A percentile compares a stretch with the other conserved stretches of the same genome.
Evolutionary conservation across 2,329 filamentous ascomycete genomes (phyloP).

Genomic region (Ceratocystis variospora): DNA sequence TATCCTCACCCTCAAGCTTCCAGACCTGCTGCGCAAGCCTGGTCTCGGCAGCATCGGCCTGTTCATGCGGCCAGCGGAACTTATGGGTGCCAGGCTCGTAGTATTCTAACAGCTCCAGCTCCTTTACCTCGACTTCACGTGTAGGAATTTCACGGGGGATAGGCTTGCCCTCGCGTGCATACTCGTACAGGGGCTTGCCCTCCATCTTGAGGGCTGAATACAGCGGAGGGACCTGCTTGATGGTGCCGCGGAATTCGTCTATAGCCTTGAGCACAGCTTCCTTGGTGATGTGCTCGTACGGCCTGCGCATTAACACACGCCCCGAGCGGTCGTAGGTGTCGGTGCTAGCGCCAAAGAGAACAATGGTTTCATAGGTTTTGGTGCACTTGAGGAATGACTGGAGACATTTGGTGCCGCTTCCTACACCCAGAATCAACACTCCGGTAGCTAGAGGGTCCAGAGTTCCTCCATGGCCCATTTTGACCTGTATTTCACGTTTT

Average conservation of each 20-base stretch:
- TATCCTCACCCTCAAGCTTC: slow-evolving; percentile 44
- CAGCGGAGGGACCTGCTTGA: slow-evolving; percentile 79
- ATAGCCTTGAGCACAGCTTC: slow-evolving; percentile 66
- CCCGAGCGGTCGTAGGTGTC: slow-evolving; percentile 84
- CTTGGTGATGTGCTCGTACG: slow-evolving; percentile 69
- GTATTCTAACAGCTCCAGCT: slow-evolving; percentile 74
- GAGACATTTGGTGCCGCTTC: slow-evolving; percentile 73
- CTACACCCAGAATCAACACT: slow-evolving; percentile 77
- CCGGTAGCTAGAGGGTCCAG: slow-evolving; percentile 89
- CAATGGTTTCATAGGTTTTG: slow-evolving; percentile 81
- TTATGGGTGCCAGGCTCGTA: slow-evolving; percentile 67
- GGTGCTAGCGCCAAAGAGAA: slow-evolving; percentile 83
- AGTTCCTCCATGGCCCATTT: slow-evolving; percentile 92
- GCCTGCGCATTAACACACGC: slow-evolving; percentile 61
- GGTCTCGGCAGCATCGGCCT: slow-evolving; percentile 63
- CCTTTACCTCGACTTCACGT: slow-evolving; percentile 60
- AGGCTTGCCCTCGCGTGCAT: slow-evolving; percentile 76
- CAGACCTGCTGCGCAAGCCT: slow-evolving; percentile 60
- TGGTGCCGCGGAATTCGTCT: slow-evolving; percentile 61
- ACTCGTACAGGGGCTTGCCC: slow-evolving; percentile 91
- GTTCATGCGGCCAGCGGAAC: slow-evolving; percentile 64
- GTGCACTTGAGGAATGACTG: slow-evolving; percentile 70
- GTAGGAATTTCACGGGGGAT: slow-evolving; percentile 75
- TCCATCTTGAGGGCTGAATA: slow-evolving; percentile 89
- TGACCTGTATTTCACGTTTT: slow-evolving; percentile 56